A percentile compares a stretch with the other conserved stretches of the same genome.
These are phyloP conservation scores for Quercus lobata DNA, from an alignment of 331 rosid species.

Conservation along the genomic window DNA sequence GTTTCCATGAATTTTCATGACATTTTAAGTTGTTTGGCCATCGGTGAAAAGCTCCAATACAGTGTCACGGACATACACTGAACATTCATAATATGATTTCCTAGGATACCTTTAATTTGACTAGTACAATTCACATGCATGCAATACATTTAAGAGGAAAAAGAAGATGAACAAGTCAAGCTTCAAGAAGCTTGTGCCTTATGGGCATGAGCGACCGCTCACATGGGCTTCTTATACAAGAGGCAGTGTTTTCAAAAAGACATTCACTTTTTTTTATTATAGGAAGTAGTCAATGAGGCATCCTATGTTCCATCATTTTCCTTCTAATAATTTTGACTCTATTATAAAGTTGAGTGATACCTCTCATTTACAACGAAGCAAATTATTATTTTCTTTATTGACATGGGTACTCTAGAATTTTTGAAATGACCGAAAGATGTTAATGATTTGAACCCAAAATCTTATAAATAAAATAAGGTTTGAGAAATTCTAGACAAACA, in stretches of 20 bases:
- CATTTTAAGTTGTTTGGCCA: no score
- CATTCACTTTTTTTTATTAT: background rate
- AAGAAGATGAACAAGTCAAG: background rate
- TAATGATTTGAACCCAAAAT: no score
- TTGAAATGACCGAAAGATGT: no score
- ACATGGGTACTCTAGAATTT: no score
- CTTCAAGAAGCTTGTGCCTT: background rate
- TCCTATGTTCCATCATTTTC: constrained; percentile 7
- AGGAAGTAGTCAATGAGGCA: background rate
- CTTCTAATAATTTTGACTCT: background rate
- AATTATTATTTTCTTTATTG: background rate
- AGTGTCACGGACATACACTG: no score
- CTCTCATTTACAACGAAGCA: background rate
- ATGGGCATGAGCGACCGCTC: background rate
- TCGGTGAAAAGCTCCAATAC: no score
- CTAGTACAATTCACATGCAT: background rate
- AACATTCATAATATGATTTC: no score
- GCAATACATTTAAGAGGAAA: background rate
- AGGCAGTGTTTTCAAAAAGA: background rate
- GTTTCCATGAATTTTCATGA: no score
- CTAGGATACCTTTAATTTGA: background rate
- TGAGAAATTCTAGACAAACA: no score
- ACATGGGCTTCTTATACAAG: constrained; percentile 2
- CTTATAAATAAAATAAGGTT: no score
- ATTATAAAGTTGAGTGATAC: background rate